Evolutionary conservation across 1,284 basidiomycete genomes (phyloP).

Genomic region (Leccinum angustisporum): DNA sequence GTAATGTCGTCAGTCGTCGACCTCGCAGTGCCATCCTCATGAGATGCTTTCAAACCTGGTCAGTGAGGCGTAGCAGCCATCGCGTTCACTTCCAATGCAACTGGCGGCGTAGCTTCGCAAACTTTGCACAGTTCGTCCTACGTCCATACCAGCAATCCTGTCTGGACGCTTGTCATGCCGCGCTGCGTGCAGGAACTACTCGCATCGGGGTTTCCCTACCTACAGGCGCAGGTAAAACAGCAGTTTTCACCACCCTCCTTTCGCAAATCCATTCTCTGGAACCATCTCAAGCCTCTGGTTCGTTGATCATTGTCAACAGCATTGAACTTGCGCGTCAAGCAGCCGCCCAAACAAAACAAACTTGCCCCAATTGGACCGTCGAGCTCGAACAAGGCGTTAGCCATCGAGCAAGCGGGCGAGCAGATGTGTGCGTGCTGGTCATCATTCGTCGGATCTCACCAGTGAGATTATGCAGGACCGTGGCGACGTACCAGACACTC

Average conservation of each 20-base stretch:
- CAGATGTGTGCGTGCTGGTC: constrained; percentile 71
- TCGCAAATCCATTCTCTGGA: constrained; percentile 53
- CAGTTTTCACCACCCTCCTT: constrained; percentile 83
- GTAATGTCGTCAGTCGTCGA: not conserved
- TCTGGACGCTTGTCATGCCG: constrained; percentile 74
- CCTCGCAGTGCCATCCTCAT: not conserved
- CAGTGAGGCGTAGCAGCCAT: constrained; percentile 2
- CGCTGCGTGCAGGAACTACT: constrained; percentile 59
- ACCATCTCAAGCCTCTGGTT: constrained; percentile 47
- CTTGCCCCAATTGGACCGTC: constrained; percentile 76
- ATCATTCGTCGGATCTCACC: not conserved
- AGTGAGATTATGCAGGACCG: constrained; percentile 54
- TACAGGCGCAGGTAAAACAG: constrained; percentile 93
- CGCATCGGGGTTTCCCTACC: constrained; percentile 93
- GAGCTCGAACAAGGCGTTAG: constrained; percentile 91
- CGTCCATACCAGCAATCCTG: constrained; percentile 92
- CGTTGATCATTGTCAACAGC: constrained; percentile 85
- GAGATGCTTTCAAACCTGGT: constrained; percentile 11
- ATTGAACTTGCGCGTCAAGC: constrained; percentile 89
- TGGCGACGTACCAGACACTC: constrained; percentile 93
- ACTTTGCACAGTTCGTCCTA: constrained; percentile 37
- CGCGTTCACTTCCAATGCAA: not conserved
- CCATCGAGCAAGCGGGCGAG: constrained; percentile 74
- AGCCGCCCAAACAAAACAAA: constrained; percentile 64
- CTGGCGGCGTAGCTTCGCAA: constrained; percentile 11